Conservation (phyloP, 179 eudicot species). For the Beta lomatogona region DNA sequence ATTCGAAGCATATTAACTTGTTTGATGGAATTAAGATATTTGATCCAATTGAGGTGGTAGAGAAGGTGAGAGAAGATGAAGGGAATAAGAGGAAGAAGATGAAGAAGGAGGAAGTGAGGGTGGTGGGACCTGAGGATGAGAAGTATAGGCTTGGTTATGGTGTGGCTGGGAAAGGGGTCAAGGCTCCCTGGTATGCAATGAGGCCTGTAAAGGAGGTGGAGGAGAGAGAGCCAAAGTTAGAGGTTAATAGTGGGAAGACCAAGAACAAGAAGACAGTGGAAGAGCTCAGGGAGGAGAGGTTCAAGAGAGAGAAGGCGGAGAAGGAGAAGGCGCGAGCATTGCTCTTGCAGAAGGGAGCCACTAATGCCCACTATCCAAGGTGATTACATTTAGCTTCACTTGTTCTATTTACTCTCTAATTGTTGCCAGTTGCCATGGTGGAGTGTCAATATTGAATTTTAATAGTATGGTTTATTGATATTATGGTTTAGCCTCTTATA, state of each 20-base stretch:
- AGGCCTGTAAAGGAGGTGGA: slow-evolving; percentile 25
- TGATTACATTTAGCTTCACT: background rate
- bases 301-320: slow-evolving; percentile 82
- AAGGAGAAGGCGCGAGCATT: slow-evolving; percentile 74
- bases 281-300: slow-evolving; percentile 85
- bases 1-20: slow-evolving; percentile 67
- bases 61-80: slow-evolving; percentile 38
- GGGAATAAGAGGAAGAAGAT: slow-evolving; percentile 46
- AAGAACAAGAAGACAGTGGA: slow-evolving; percentile 64
- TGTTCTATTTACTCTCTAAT: too few species aligned
- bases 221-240: slow-evolving; percentile 23
- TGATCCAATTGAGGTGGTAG: slow-evolving; percentile 55
- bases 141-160: slow-evolving; percentile 82
- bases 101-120: slow-evolving; percentile 52
- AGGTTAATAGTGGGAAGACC: slow-evolving; percentile 18
- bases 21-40: slow-evolving; percentile 88
- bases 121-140: slow-evolving; percentile 87
- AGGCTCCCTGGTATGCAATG: slow-evolving; percentile 79
- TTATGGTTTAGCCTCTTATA: background rate
- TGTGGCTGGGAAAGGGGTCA: slow-evolving; percentile 83
- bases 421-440: too few species aligned
- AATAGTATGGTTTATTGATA: background rate
- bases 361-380: slow-evolving; percentile 24
- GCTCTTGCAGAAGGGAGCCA: slow-evolving; percentile 39
- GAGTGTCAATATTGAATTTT: too few species aligned